Evolutionary conservation across 345 rosid species (phyloP).

Genomic region (Hibiscus mutabilis): DNA sequence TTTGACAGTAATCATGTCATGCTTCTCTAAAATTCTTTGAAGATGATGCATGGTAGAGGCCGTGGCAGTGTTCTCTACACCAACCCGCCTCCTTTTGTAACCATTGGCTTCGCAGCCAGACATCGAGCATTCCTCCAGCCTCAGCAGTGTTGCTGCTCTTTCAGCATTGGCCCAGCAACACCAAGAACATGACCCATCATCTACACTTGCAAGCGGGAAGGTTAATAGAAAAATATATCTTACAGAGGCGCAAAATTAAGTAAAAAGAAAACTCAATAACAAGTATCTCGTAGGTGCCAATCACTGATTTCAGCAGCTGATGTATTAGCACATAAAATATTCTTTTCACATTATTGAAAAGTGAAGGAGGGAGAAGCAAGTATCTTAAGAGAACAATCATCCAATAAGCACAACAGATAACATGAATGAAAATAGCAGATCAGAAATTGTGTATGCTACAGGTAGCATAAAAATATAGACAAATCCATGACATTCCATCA

Average conservation of each 20-base stretch:
- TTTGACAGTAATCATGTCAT: slow-evolving; percentile 45
- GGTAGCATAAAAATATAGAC: neutral
- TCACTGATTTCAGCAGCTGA: neutral
- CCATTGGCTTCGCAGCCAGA: slow-evolving; percentile 30
- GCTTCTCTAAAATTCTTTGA: slow-evolving; percentile 43
- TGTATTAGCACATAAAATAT: neutral
- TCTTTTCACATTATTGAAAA: neutral
- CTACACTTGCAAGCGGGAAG: slow-evolving; percentile 24
- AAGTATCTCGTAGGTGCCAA: neutral
- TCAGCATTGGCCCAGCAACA: slow-evolving; percentile 74
- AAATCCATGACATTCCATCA: neutral
- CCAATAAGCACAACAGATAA: neutral
- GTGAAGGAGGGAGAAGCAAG: neutral
- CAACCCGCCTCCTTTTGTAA: slow-evolving; percentile 27
- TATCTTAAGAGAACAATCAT: neutral
- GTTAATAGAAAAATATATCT: neutral
- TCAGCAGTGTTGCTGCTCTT: slow-evolving; percentile 58
- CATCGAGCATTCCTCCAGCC: slow-evolving; percentile 51
- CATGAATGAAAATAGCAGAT: neutral
- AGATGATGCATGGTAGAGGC: slow-evolving; percentile 39
- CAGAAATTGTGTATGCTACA: neutral
- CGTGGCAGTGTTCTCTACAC: slow-evolving; percentile 23
- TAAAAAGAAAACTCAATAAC: too few species aligned
- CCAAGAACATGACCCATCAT: slow-evolving; percentile 77
- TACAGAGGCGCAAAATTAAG: neutral